Percentiles rank a stretch among this genome's conserved stretches.
Evolutionary conservation across 2,329 filamentous ascomycete genomes (phyloP).

Genomic region (Raffaelea deltoideospora): DNA sequence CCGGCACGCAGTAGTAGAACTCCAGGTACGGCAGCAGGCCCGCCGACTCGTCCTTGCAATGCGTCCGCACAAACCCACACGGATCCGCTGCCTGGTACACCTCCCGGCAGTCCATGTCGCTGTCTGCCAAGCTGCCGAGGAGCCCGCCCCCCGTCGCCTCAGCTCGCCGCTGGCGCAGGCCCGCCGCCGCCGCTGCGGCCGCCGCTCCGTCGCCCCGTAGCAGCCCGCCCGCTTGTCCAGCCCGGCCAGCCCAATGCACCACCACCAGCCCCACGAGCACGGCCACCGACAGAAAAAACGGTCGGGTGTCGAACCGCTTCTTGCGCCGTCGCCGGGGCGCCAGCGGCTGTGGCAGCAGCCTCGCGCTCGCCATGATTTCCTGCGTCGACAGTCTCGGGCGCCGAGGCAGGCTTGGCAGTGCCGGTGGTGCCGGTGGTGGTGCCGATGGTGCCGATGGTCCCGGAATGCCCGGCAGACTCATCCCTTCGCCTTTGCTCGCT

Average conservation of each 20-base stretch:
- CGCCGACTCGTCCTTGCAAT: conserved; percentile 81
- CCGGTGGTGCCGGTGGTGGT: too few species aligned
- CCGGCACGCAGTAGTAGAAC: conserved; percentile 76
- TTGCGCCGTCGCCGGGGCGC: conserved; percentile 16
- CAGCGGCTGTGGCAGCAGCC: too few species aligned
- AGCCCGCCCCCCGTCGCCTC: not conserved
- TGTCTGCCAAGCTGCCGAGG: conserved; percentile 8
- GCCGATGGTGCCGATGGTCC: too few species aligned
- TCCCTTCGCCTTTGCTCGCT: too few species aligned
- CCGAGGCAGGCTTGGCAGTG: too few species aligned
- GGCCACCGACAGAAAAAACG: conserved; percentile 32
- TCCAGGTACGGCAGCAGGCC: conserved; percentile 78
- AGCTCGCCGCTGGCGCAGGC: not conserved
- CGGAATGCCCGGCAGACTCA: too few species aligned
- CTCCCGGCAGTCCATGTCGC: conserved; percentile 49
- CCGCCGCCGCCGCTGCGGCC: conserved; percentile 21
- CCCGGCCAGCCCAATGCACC: conserved; percentile 15
- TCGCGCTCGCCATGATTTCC: too few species aligned
- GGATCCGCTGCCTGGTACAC: conserved; percentile 67
- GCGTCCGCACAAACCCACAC: conserved; percentile 68
- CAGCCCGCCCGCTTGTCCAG: not conserved
- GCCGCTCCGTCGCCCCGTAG: not conserved
- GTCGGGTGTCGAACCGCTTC: conserved; percentile 26
- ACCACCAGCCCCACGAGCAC: conserved; percentile 28
- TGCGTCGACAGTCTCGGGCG: too few species aligned